Conservation (phyloP, 768 basidiomycete genomes). For the Hygrocybe punicea region DNA sequence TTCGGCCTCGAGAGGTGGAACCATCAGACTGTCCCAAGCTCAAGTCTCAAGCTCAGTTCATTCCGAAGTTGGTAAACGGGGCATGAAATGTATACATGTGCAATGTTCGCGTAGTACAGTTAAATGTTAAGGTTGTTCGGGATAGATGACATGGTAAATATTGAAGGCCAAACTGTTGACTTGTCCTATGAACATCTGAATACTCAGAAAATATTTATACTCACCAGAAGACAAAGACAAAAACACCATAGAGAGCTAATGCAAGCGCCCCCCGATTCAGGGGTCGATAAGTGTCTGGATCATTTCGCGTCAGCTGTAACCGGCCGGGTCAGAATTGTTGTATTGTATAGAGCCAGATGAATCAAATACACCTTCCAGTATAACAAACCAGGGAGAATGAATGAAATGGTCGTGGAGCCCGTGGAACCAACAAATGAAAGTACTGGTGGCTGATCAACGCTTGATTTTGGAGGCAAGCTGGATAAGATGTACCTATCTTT, state of each 20-base stretch:
- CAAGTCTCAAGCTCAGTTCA: no score
- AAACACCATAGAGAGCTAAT: conserved; percentile 69
- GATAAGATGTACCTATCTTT: conserved; percentile 57
- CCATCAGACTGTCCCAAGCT: no score
- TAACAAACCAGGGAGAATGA: conserved; percentile 90
- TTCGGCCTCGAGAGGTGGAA: no score
- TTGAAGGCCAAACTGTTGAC: conserved; percentile 68
- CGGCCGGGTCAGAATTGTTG: conserved; percentile 4
- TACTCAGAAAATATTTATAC: conserved; percentile 27
- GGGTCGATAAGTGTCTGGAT: conserved; percentile 48
- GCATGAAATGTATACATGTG: not conserved
- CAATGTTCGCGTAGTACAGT: not conserved
- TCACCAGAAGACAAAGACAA: conserved; percentile 86
- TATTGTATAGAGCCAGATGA: not conserved
- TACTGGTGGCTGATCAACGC: conserved; percentile 44
- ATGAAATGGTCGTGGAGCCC: conserved; percentile 94
- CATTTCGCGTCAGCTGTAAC: conserved; percentile 63
- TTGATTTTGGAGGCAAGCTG: not conserved
- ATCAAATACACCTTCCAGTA: conserved; percentile 74
- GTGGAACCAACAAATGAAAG: conserved; percentile 96
- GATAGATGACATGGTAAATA: conserved; percentile 60
- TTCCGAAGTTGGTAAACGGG: no score
- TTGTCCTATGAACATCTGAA: not conserved
- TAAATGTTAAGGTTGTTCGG: not conserved
- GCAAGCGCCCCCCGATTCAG: conserved; percentile 59